Evolutionary conservation across 805 yeast species (phyloP).

Genomic region (Blastobotrys americana): DNA sequence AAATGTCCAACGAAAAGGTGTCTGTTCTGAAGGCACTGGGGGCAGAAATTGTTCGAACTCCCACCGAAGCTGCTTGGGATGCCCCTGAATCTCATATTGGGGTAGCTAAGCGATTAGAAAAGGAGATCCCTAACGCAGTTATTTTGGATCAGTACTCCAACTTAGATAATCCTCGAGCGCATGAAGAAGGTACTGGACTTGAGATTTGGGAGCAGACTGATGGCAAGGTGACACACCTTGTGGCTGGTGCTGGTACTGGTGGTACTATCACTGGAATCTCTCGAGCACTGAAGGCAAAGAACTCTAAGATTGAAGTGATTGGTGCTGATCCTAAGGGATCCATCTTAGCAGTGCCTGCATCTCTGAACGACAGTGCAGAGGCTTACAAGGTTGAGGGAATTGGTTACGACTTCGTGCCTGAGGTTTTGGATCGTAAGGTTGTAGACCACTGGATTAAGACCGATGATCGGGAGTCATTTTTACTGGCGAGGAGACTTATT

Average conservation of each 20-base stretch:
- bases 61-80: constrained; percentile 90
- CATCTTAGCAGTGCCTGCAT: constrained; percentile 71
- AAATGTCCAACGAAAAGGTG: constrained; percentile 87
- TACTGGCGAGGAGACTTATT: constrained; percentile 73
- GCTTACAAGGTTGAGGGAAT: constrained; percentile 81
- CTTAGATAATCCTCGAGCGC: constrained; percentile 74
- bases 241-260: constrained; percentile 94
- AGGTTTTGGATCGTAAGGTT: constrained; percentile 56
- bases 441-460: constrained; percentile 83
- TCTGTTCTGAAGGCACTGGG: constrained; percentile 83
- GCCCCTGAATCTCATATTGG: constrained; percentile 88
- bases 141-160: constrained; percentile 80
- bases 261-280: constrained; percentile 86
- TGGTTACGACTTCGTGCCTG: constrained; percentile 84
- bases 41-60: constrained; percentile 85
- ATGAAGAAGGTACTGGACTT: constrained; percentile 74
- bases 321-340: constrained; percentile 90
- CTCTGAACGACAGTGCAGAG: constrained; percentile 50
- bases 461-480: constrained; percentile 72
- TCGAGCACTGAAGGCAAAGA: constrained; percentile 63
- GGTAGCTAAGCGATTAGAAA: constrained; percentile 71
- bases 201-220: constrained; percentile 78
- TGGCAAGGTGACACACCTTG: constrained; percentile 63
- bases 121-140: constrained; percentile 77
- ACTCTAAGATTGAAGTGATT: constrained; percentile 51